phyloP scores from a whole-genome alignment of 805 yeast species.

The Kluyveromyces aestuarii region DNA sequence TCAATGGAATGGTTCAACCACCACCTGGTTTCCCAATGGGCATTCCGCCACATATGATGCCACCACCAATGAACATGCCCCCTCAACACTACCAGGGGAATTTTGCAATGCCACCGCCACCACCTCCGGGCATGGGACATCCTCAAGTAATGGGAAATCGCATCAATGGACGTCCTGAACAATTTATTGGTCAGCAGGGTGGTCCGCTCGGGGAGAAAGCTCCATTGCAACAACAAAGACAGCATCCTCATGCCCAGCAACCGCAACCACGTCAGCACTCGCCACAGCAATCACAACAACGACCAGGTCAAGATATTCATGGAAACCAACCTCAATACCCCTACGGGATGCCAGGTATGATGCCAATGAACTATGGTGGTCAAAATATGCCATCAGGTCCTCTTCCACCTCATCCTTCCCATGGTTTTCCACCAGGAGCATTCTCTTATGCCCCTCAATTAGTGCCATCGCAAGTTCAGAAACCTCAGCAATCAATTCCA shows the following conservation, averaged over 20 bases:
- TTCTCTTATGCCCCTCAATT: constrained; percentile 1
- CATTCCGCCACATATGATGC: constrained; percentile 17
- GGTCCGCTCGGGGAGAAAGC: neutral
- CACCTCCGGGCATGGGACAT: constrained; percentile 17
- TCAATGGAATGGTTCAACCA: constrained; percentile 1
- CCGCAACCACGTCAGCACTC: neutral
- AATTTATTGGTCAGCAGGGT: neutral
- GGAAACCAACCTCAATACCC: neutral
- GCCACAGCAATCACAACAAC: neutral
- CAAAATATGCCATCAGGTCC: neutral
- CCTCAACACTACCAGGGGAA: constrained; percentile 12
- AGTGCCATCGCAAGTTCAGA: neutral
- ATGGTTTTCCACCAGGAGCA: neutral
- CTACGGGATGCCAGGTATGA: constrained; percentile 1
- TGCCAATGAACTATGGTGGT: constrained; percentile 1
- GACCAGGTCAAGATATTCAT: neutral
- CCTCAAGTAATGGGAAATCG: neutral
- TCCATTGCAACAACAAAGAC: neutral
- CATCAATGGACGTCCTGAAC: neutral
- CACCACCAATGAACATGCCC: constrained; percentile 7
- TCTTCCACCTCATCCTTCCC: neutral
- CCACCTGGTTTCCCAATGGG: constrained; percentile 15
- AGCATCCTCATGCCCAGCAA: neutral
- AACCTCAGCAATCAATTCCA: neutral
- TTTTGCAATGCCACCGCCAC: constrained; percentile 20